phyloP scores from a whole-genome alignment of 176 grass and related monocot species.

The Phoenix roebelenii region DNA sequence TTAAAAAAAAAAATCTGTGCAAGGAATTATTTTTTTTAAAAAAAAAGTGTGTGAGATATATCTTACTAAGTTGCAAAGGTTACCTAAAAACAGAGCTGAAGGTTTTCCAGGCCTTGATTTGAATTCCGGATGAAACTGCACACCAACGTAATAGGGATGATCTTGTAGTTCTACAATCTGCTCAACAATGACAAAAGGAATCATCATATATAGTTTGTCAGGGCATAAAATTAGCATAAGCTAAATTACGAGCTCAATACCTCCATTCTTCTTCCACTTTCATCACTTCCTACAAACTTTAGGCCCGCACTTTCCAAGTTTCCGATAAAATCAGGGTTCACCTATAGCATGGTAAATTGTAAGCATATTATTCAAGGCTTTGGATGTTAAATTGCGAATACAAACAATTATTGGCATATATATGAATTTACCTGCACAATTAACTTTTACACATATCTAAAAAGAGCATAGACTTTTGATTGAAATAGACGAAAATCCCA shows the following conservation, averaged over 20 bases:
- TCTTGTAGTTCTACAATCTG: constrained; percentile 75
- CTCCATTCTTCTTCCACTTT: constrained; percentile 91
- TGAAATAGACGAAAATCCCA: no score
- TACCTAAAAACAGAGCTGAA: constrained; percentile 85
- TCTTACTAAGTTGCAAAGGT: background rate
- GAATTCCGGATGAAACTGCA: constrained; percentile 96
- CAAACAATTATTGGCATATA: no score
- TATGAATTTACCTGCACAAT: no score
- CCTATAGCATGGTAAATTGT: constrained; percentile 31
- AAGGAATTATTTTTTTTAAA: no score
- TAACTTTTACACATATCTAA: no score
- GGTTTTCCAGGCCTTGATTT: constrained; percentile 82
- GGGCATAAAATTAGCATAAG: background rate
- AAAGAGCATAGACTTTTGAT: no score
- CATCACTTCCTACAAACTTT: constrained; percentile 83
- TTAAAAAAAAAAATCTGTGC: no score
- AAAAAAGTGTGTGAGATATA: background rate
- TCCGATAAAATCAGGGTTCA: constrained; percentile 70
- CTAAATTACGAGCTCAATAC: constrained; percentile 27
- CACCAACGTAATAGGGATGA: constrained; percentile 81
- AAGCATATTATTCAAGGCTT: constrained; percentile 1
- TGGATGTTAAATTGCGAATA: no score
- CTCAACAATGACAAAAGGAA: background rate
- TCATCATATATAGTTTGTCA: background rate
- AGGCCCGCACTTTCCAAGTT: constrained; percentile 66